Conservation (phyloP, 1,139 yeast species). For the Sugiyamaella novakii region DNA sequence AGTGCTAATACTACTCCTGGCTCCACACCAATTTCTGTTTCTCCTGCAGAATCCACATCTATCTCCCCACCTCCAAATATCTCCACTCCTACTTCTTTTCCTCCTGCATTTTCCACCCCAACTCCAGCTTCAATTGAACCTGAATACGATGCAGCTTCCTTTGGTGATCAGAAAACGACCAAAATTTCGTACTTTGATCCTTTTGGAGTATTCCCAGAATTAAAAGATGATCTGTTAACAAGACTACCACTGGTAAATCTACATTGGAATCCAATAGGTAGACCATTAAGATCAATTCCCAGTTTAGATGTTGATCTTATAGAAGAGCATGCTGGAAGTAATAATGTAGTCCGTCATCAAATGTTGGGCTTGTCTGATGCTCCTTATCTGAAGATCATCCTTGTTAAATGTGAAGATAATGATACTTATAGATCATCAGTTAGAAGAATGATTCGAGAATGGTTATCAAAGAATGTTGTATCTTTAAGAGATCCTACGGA, state of each 20-base stretch:
- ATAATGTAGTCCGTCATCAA: slow-evolving; percentile 40
- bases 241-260: slow-evolving; percentile 70
- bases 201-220: slow-evolving; percentile 60
- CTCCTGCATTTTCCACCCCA: no score
- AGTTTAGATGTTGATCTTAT: slow-evolving; percentile 58
- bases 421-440: slow-evolving; percentile 79
- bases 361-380: slow-evolving; percentile 47
- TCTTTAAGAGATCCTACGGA: slow-evolving; percentile 53
- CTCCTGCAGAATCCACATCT: no score
- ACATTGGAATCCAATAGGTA: slow-evolving; percentile 69
- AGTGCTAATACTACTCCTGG: no score
- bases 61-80: no score
- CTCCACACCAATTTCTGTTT: no score
- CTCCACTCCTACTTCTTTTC: no score
- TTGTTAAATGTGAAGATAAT: slow-evolving; percentile 63
- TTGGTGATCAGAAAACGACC: slow-evolving; percentile 36
- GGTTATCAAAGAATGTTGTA: slow-evolving; percentile 61
- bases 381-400: slow-evolving; percentile 69
- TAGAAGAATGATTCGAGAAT: slow-evolving; percentile 77
- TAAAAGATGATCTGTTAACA: slow-evolving; percentile 55
- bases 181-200: slow-evolving; percentile 83
- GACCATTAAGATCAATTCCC: slow-evolving; percentile 69
- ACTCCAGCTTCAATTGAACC: no score
- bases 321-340: slow-evolving; percentile 52
- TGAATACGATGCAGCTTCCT: slow-evolving; percentile 13